Base-by-base conservation (phyloP, 345 rosid species). In the Ailanthus altissimus region DNA sequence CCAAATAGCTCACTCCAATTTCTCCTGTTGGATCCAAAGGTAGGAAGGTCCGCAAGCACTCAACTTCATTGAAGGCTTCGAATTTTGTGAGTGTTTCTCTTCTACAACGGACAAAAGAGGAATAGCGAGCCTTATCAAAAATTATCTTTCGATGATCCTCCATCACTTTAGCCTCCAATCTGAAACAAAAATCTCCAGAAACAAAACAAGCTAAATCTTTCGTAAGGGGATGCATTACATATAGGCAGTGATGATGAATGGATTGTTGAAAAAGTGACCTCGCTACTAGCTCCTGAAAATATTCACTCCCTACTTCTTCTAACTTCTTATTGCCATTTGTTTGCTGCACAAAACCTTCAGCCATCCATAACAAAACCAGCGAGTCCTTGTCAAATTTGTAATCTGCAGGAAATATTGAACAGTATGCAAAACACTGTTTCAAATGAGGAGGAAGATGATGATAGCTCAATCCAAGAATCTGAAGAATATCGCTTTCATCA, bases 361-460 rank as follows among this genome's bases (percentile, higher is more conserved):
- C 72, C 76, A 80, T 80, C 76, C 72, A 80, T 16, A 75, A 62
- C 50, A 62, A 47, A 74, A 62, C 50, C 36, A 74, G 76, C 0
- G n/a, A 46, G 15, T 77, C 80, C 32, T 69, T 78, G n/a, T 36
- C n/a, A 43, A 81, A 77, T 74, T 67, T 53, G 32, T 73, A 58
- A 46, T 23, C 72, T 21, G 72, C n/a, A 26, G 78, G 83, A 32
- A 76, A 79, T 47, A 83, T 12, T 1, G 83, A 80, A 62, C 82
- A 75, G 13, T 79, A 83, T 1, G 73, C 76, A 36, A 83, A 83
- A 36, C 78, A 79, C 5, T 66, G 72, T 36, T 79, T 79, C 16
- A 83, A 73, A 18, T 67, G 50, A 0, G 80, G 66, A 46, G 83
- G 83, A 40, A 83, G 85, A 73, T 77, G 74, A 50, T 67, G 54